These are phyloP conservation scores for Malassezia japonica DNA, from an alignment of 1,284 basidiomycete genomes.

Conservation along the genomic window DNA sequence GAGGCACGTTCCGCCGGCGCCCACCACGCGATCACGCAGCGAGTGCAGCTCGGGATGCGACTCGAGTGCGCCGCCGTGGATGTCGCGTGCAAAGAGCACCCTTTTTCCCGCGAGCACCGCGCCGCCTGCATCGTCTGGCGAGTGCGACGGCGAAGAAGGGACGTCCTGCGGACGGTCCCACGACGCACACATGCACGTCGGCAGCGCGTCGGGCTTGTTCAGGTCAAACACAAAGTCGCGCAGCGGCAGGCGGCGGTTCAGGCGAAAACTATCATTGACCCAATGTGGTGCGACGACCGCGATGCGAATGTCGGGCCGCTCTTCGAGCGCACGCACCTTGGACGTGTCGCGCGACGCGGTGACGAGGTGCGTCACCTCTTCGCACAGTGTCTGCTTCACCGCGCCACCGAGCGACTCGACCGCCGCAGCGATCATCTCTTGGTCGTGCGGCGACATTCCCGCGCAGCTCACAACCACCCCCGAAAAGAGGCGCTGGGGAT, in stretches of 20 bases:
- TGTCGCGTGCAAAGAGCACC: constrained; percentile 28
- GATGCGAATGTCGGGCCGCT: constrained; percentile 55
- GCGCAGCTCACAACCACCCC: constrained; percentile 57
- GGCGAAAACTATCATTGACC: constrained; percentile 67
- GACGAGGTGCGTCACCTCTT: constrained; percentile 76
- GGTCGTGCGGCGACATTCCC: constrained; percentile 58
- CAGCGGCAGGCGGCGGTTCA: constrained; percentile 56
- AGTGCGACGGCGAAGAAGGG: constrained; percentile 15
- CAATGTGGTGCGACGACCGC: constrained; percentile 66
- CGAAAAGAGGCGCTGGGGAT: constrained; percentile 69
- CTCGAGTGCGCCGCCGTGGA: constrained; percentile 18
- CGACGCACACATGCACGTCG: constrained; percentile 19
- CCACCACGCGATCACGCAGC: constrained; percentile 8
- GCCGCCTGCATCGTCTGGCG: constrained; percentile 1
- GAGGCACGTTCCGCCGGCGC: constrained; percentile 46
- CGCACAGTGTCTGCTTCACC: constrained; percentile 63
- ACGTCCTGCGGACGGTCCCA: constrained; percentile 17
- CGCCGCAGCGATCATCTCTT: constrained; percentile 63
- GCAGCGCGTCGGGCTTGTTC: constrained; percentile 47
- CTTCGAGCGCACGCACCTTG: constrained; percentile 46
- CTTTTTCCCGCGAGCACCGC: constrained; percentile 20
- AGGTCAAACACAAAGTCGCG: constrained; percentile 61
- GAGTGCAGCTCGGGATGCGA: constrained; percentile 13
- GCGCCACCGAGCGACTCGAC: constrained; percentile 71
- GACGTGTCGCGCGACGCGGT: constrained; percentile 46